Evolutionary conservation across 768 basidiomycete species (phyloP), one percentile per base, ranked within the genome.

Genomic region (Termitomyces sp.): DNA sequence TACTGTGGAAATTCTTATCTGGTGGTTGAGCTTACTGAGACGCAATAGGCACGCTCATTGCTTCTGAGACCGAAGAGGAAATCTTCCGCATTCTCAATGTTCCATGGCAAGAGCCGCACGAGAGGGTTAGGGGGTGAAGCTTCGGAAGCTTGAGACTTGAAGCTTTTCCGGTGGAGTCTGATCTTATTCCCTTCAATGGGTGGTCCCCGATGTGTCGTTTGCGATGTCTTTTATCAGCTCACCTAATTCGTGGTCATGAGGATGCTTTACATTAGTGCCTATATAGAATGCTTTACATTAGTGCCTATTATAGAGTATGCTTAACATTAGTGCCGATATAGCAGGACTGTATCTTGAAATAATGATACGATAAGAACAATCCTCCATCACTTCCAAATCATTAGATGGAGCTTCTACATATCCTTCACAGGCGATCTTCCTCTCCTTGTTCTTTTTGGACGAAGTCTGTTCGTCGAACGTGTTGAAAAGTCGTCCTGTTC

Each of bases 61-160:
- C 91, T 3, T 90, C 89, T 0, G 83, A 87, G 64, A 93, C 88
- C 0, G 94, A 97, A 68, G 76, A 85, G 64, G 90, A 93, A 59
- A 95, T 98, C 35, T 93, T 97, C 62, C 70, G 74, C 19, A 85
- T 85, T 35, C 72, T 98, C 40, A 78, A 75, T 12, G 86, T 93
- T 4, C 90, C 90, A 2, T 93, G 88, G 88, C 84, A 90, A 64
- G 84, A 87, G 57, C 88, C 91, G 1, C 84, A 85, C 65, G 83
- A 92, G 64, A 82, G 90, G 22, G 77, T 87, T 22, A 64, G 79
- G 53, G 75, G 74, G 14, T 78, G 59, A 62, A 19, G n/a, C n/a
- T n/a, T n/a, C n/a, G n/a, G n/a, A n/a, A n/a, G n/a, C n/a, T n/a
- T n/a, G n/a, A n/a, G n/a, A n/a, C n/a, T n/a, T n/a, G n/a, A n/a